These are phyloP conservation scores for Periconia sp. DNA, from an alignment of 2,329 filamentous ascomycete species.

Conservation along the genomic window DNA sequence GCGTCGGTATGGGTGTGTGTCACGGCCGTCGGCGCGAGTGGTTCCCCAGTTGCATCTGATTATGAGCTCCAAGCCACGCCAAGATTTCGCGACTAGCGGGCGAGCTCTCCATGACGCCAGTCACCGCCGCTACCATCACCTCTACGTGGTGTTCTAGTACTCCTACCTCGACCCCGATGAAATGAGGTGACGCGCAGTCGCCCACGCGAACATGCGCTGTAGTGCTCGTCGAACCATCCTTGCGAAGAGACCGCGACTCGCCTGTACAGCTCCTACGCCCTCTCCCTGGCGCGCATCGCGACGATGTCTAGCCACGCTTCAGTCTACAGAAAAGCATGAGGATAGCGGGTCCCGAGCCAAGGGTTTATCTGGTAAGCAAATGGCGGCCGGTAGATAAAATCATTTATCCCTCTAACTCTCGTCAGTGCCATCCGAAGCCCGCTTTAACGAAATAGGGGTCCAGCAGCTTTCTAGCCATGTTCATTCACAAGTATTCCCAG, in stretches of 20 bases:
- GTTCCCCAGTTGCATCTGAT: no score
- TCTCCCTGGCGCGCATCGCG: slow-evolving; percentile 21
- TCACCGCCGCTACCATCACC: slow-evolving; percentile 1
- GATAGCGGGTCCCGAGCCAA: no score
- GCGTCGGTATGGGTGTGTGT: no score
- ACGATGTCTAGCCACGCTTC: slow-evolving; percentile 35
- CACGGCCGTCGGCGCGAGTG: no score
- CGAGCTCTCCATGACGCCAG: slow-evolving; percentile 15
- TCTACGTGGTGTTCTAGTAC: no score
- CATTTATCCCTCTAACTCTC: no score
- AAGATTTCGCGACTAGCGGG: no score
- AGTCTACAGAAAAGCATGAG: slow-evolving; percentile 8
- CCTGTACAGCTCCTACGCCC: slow-evolving; percentile 11
- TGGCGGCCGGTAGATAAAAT: no score
- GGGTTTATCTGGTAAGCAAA: no score
- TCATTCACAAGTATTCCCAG: slow-evolving; percentile 80
- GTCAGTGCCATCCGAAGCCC: slow-evolving; percentile 59
- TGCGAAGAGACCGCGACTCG: slow-evolving; percentile 23
- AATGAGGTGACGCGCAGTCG: slow-evolving; percentile 33
- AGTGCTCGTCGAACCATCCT: slow-evolving; percentile 26
- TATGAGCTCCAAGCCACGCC: no score
- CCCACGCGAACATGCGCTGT: slow-evolving; percentile 38
- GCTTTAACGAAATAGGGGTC: slow-evolving; percentile 91
- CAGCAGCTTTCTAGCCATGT: slow-evolving; percentile 89
- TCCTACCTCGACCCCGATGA: no score